These are phyloP conservation scores for Cytospora piceicola DNA, from an alignment of 2,329 filamentous ascomycete species.

Conservation along the genomic window DNA sequence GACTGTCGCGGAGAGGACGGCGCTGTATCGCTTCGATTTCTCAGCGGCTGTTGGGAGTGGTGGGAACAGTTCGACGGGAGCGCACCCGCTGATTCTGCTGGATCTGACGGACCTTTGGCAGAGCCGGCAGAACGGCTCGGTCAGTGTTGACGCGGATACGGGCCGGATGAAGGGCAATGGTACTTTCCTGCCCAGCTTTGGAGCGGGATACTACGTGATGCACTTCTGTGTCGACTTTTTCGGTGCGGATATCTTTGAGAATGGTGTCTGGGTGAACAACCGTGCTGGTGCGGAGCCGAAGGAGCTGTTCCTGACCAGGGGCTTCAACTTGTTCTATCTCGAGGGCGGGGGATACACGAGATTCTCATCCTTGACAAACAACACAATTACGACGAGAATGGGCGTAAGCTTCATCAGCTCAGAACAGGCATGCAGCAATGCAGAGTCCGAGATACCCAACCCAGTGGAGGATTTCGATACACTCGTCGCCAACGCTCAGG, in stretches of 20 bases:
- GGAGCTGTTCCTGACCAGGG: conserved; percentile 44
- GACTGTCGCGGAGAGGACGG: conserved; percentile 63
- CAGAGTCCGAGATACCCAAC: conserved; percentile 63
- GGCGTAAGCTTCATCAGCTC: conserved; percentile 67
- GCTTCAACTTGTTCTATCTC: conserved; percentile 48
- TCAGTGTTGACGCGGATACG: conserved; percentile 52
- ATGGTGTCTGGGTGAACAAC: conserved; percentile 47
- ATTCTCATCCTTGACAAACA: conserved; percentile 50
- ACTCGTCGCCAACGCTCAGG: conserved; percentile 52
- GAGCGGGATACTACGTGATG: conserved; percentile 59
- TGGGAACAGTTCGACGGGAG: conserved; percentile 33
- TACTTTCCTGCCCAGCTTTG: conserved; percentile 64
- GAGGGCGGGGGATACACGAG: conserved; percentile 59
- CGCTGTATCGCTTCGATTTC: conserved; percentile 65
- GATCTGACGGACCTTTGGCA: conserved; percentile 65
- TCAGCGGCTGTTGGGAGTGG: conserved; percentile 42
- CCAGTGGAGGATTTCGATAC: conserved; percentile 61
- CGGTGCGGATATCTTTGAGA: conserved; percentile 44
- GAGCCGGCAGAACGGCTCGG: conserved; percentile 52
- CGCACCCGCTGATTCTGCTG: conserved; percentile 57
- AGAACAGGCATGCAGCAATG: conserved; percentile 64
- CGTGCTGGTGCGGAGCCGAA: conserved; percentile 45
- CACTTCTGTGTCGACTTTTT: conserved; percentile 66
- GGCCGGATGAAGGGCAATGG: conserved; percentile 62
- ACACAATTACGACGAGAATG: conserved; percentile 60